Evolutionary conservation across 495 filamentous ascomycete species (phyloP).

Genomic region (Aspergillus mulundensis): DNA sequence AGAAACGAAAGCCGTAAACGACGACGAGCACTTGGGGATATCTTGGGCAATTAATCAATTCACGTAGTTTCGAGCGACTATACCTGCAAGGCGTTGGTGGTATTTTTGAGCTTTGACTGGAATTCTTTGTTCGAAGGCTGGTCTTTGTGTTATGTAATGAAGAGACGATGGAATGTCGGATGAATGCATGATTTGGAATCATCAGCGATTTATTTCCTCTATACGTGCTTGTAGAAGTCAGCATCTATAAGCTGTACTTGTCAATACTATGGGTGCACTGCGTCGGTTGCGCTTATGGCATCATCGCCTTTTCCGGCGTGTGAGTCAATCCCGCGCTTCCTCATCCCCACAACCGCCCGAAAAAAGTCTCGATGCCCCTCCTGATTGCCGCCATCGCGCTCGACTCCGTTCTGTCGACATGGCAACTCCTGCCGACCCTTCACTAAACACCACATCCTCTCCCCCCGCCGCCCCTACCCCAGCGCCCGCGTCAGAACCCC

Average conservation of each 20-base stretch:
- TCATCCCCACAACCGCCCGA: slow-evolving; percentile 29
- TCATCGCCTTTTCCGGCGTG: slow-evolving; percentile 27
- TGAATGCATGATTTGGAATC: slow-evolving; percentile 5
- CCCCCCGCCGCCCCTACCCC: slow-evolving; percentile 15
- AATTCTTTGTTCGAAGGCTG: slow-evolving; percentile 1
- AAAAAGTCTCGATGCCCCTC: slow-evolving; percentile 28
- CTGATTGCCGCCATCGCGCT: slow-evolving; percentile 17
- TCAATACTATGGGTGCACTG: neutral
- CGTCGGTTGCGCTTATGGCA: slow-evolving; percentile 34
- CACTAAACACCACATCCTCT: slow-evolving; percentile 13
- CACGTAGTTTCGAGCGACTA: slow-evolving; percentile 9
- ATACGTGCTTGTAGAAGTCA: too few species aligned
- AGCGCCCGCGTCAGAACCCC: slow-evolving; percentile 12
- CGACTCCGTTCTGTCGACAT: slow-evolving; percentile 25
- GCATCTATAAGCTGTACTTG: too few species aligned
- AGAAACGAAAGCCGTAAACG: slow-evolving; percentile 21
- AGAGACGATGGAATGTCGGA: slow-evolving; percentile 13
- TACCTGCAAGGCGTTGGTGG: slow-evolving; percentile 20
- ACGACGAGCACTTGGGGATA: slow-evolving; percentile 34
- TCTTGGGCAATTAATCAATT: slow-evolving; percentile 33
- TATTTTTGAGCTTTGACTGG: slow-evolving; percentile 20
- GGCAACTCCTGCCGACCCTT: slow-evolving; percentile 27
- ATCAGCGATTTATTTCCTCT: neutral
- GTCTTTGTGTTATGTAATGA: slow-evolving; percentile 24
- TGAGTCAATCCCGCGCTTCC: slow-evolving; percentile 33